Evolutionary conservation across 148 eudicot species (phyloP).

Genomic region (Persicaria maculosa): DNA sequence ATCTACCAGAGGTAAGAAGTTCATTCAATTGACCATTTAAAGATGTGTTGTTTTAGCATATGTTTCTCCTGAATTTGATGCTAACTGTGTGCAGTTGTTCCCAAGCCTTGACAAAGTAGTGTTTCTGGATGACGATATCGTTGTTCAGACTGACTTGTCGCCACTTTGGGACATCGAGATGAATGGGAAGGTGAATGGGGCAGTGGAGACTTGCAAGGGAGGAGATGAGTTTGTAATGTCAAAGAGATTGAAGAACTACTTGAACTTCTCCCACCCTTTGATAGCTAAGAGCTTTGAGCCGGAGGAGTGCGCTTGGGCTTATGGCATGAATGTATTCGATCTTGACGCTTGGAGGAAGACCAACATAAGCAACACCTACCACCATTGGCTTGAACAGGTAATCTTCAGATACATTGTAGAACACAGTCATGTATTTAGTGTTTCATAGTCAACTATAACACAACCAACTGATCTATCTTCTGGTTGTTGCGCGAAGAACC

Average conservation of each 20-base stretch:
- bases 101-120: slow-evolving; percentile 75
- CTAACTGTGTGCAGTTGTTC: slow-evolving; percentile 47
- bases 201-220: slow-evolving; percentile 83
- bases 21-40: neutral
- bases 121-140: slow-evolving; percentile 86
- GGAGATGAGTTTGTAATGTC: slow-evolving; percentile 89
- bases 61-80: neutral
- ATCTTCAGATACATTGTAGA: neutral
- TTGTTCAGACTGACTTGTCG: slow-evolving; percentile 77
- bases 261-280: slow-evolving; percentile 84
- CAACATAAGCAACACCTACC: slow-evolving; percentile 64
- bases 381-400: slow-evolving; percentile 83
- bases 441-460: neutral
- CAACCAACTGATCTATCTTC: neutral
- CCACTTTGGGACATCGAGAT: slow-evolving; percentile 83
- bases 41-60: neutral
- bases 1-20: slow-evolving; percentile 68
- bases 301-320: slow-evolving; percentile 94
- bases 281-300: slow-evolving; percentile 55
- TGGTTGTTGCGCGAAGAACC: slow-evolving; percentile 45
- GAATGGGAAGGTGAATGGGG: slow-evolving; percentile 86
- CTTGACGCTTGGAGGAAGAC: slow-evolving; percentile 80
- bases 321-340: slow-evolving; percentile 91
- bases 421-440: neutral
- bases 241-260: slow-evolving; percentile 62